Conservation (phyloP, 306 rosid genomes). For the Phaseolus lunatus region DNA sequence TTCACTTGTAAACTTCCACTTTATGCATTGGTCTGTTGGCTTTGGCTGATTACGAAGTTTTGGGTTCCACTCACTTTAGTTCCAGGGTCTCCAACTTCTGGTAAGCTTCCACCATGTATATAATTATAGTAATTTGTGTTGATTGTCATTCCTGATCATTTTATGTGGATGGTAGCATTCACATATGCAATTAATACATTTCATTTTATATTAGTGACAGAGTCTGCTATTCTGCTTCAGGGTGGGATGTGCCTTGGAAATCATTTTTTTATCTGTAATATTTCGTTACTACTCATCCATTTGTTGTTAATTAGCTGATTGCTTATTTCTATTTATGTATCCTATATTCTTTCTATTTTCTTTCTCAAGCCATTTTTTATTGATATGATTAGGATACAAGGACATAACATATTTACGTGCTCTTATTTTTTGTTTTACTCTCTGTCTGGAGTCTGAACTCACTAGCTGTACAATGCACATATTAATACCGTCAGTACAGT, state of each 20-base stretch:
- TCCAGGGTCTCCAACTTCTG: background rate
- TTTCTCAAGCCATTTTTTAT: background rate
- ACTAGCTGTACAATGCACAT: background rate
- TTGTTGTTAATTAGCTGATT: background rate
- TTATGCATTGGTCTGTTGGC: background rate
- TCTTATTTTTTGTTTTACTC: constrained; percentile 13
- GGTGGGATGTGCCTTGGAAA: constrained; percentile 10
- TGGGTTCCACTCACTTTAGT: background rate
- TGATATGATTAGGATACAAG: background rate
- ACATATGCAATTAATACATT: background rate
- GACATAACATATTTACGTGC: background rate
- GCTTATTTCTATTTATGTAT: too few relatives aligned
- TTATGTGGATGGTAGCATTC: background rate
- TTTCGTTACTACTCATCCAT: background rate
- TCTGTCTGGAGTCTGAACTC: constrained; percentile 1
- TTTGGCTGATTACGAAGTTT: background rate
- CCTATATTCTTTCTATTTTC: background rate
- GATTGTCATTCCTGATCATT: background rate
- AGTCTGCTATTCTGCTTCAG: background rate
- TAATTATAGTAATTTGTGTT: background rate
- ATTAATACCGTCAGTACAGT: background rate
- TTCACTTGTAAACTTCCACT: background rate
- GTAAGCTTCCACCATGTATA: background rate
- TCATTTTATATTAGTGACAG: background rate
- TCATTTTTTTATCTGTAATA: background rate